Conservation (phyloP, 164 flowering plant species). For the Vitis amurensis region DNA sequence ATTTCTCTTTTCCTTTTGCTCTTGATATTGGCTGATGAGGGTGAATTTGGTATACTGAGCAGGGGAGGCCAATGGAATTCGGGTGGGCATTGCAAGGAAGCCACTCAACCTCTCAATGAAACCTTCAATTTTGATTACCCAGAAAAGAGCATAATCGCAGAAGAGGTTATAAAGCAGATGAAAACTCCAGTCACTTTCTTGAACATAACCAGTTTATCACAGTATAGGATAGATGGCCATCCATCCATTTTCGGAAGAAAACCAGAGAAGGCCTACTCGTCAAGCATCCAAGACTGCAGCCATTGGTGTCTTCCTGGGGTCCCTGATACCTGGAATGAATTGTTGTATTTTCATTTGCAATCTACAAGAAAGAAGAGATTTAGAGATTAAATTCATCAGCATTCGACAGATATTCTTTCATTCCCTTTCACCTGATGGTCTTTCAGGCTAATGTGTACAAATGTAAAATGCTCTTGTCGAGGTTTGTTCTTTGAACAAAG, state of each 20-base stretch:
- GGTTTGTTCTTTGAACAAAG: too few relatives aligned
- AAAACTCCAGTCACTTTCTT: constrained; percentile 69
- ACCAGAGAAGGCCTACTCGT: constrained; percentile 28
- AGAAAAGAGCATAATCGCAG: constrained; percentile 61
- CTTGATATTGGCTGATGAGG: neutral
- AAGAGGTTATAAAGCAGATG: constrained; percentile 72
- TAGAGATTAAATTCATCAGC: constrained; percentile 1
- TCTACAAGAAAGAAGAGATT: constrained; percentile 13
- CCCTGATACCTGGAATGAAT: constrained; percentile 93
- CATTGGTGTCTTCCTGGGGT: constrained; percentile 99
- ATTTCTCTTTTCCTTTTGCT: neutral
- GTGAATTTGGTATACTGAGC: constrained; percentile 9
- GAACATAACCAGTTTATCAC: constrained; percentile 70
- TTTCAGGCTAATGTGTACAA: neutral
- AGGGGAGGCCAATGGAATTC: constrained; percentile 94
- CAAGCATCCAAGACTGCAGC: constrained; percentile 78
- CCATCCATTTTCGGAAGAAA: constrained; percentile 79
- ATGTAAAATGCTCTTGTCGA: neutral
- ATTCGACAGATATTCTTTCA: neutral
- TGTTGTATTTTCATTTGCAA: constrained; percentile 66
- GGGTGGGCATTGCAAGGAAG: constrained; percentile 87
- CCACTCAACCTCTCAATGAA: constrained; percentile 54
- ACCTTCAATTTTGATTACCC: constrained; percentile 28
- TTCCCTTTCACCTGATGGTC: neutral
- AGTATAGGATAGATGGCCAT: constrained; percentile 85